Evolutionary conservation across 306 rosid species (phyloP).

Genomic region (Vicia villosa): DNA sequence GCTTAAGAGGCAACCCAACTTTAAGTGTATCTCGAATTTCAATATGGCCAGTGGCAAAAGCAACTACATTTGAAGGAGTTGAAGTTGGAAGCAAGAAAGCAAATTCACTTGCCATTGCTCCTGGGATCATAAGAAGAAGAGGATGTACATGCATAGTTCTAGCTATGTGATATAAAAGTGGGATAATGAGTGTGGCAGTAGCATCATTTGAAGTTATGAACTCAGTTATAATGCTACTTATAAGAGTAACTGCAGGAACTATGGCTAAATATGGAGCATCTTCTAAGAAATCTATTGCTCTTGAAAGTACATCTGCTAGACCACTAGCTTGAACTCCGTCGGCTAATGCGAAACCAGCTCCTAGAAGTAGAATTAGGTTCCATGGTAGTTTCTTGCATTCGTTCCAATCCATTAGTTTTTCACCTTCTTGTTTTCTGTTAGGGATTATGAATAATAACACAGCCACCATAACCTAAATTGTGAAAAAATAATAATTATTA

Average conservation of each 20-base stretch:
- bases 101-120: slow-evolving; percentile 76
- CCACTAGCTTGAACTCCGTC: slow-evolving; percentile 77
- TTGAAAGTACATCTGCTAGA: slow-evolving; percentile 60
- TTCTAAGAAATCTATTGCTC: slow-evolving; percentile 57
- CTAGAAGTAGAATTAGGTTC: slow-evolving; percentile 70
- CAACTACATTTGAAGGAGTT: slow-evolving; percentile 78
- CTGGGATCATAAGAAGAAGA: slow-evolving; percentile 71
- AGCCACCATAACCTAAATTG: slow-evolving; percentile 68
- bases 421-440: slow-evolving; percentile 65
- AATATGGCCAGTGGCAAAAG: slow-evolving; percentile 70
- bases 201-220: slow-evolving; percentile 76
- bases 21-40: slow-evolving; percentile 66
- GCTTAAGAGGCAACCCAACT: slow-evolving; percentile 68
- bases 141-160: slow-evolving; percentile 71
- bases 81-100: slow-evolving; percentile 75
- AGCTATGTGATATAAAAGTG: slow-evolving; percentile 67
- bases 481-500: no score
- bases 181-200: slow-evolving; percentile 66
- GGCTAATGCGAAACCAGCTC: slow-evolving; percentile 86
- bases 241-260: slow-evolving; percentile 68
- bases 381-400: slow-evolving; percentile 88
- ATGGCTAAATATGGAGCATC: slow-evolving; percentile 63
- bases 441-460: slow-evolving; percentile 77
- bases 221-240: slow-evolving; percentile 69
- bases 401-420: slow-evolving; percentile 89